A percentile compares a stretch with the other conserved stretches of the same genome.
These are phyloP conservation scores for Coniella lustricola DNA, from an alignment of 2,329 filamentous ascomycete species.

Conservation along the genomic window DNA sequence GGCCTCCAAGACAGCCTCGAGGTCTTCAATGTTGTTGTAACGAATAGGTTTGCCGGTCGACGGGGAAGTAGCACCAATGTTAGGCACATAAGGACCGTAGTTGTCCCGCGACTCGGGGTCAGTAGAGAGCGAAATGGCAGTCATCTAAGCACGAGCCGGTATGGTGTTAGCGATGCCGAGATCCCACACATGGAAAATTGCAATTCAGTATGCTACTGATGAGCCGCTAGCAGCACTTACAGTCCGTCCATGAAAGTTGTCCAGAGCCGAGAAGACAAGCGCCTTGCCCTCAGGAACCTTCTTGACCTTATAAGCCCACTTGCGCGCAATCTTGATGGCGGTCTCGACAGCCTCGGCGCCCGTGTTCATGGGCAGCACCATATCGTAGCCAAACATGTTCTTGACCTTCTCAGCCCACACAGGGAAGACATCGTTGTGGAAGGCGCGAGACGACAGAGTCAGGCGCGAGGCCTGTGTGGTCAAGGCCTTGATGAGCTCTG, in stretches of 20 bases:
- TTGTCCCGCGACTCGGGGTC: slow-evolving; percentile 94
- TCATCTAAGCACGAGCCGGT: slow-evolving; percentile 56
- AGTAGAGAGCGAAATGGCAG: slow-evolving; percentile 88
- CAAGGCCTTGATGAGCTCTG: slow-evolving; percentile 85
- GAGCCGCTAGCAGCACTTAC: slow-evolving; percentile 43
- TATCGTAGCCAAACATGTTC: slow-evolving; percentile 85
- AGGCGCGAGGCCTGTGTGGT: slow-evolving; percentile 82
- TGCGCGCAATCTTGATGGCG: slow-evolving; percentile 88
- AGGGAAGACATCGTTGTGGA: slow-evolving; percentile 98
- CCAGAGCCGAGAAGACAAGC: slow-evolving; percentile 71
- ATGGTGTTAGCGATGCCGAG: slow-evolving; percentile 5
- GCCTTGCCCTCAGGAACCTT: slow-evolving; percentile 79
- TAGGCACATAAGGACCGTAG: slow-evolving; percentile 92
- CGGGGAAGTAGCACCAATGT: slow-evolving; percentile 71
- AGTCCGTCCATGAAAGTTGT: slow-evolving; percentile 96
- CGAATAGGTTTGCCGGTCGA: slow-evolving; percentile 70
- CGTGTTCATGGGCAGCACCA: slow-evolving; percentile 98
- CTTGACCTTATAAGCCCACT: slow-evolving; percentile 98
- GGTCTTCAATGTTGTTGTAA: slow-evolving; percentile 77
- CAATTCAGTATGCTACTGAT: slow-evolving; percentile 50
- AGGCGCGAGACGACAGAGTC: slow-evolving; percentile 88
- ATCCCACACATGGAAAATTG: slow-evolving; percentile 38
- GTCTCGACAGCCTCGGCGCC: slow-evolving; percentile 96
- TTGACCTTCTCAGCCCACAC: slow-evolving; percentile 91
- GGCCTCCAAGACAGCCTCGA: slow-evolving; percentile 70